Percentiles rank a stretch among this genome's conserved stretches.
phyloP scores from a whole-genome alignment of 805 yeast species.

The Lipomyces orientalis region DNA sequence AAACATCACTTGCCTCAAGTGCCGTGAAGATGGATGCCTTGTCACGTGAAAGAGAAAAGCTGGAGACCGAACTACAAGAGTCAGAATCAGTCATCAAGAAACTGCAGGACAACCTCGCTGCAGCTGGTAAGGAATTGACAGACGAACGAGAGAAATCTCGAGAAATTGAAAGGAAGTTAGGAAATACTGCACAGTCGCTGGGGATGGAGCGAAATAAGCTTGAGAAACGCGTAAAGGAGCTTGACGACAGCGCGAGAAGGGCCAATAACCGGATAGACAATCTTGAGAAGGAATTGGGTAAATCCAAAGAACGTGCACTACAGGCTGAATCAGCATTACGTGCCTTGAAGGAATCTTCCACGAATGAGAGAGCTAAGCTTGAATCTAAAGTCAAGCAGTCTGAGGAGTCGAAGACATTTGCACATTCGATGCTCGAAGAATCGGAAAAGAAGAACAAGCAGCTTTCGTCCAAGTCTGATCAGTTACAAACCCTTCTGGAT shows the following conservation, averaged over 20 bases:
- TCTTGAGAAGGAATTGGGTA: conserved; percentile 46
- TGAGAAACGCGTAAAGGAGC: conserved; percentile 39
- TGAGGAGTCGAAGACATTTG: conserved; percentile 35
- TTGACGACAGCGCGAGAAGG: conserved; percentile 49
- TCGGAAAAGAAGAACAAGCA: conserved; percentile 34
- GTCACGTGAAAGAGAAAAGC: conserved; percentile 10
- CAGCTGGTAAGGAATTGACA: conserved; percentile 21
- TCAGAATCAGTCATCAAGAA: conserved; percentile 9
- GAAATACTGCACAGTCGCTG: conserved; percentile 38
- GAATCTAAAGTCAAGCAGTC: conserved; percentile 35
- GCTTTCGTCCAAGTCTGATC: conserved; percentile 7
- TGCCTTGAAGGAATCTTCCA: conserved; percentile 13
- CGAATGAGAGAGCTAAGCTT: conserved; percentile 24
- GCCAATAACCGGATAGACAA: conserved; percentile 42
- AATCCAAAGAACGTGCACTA: conserved; percentile 24
- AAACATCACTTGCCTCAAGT: not conserved
- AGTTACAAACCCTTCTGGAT: conserved; percentile 36
- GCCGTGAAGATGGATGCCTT: not conserved
- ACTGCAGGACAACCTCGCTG: conserved; percentile 17
- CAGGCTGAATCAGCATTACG: conserved; percentile 26
- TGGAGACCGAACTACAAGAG: conserved; percentile 15
- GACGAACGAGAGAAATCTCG: conserved; percentile 25
- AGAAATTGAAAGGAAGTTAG: conserved; percentile 18
- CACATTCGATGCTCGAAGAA: conserved; percentile 24
- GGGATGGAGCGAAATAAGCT: conserved; percentile 43